Evolutionary conservation across 2,329 filamentous ascomycete genomes (phyloP).

Genomic region (Aspergillus piperis): DNA sequence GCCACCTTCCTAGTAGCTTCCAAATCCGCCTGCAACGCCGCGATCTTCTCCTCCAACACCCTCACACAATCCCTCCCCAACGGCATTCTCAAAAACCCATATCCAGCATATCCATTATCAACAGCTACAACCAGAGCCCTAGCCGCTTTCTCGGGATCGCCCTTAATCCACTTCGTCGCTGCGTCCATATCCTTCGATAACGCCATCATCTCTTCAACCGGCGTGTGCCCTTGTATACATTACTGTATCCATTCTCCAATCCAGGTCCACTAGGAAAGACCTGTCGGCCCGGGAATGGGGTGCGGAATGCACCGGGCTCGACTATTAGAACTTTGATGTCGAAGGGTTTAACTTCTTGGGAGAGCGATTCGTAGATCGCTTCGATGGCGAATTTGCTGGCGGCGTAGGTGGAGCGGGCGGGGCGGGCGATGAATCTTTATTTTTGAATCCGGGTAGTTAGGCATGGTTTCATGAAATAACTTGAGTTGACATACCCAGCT

Average conservation of each 20-base stretch:
- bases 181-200: background rate
- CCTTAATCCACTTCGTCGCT: background rate
- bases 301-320: slow-evolving; percentile 12
- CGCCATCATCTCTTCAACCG: background rate
- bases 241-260: background rate
- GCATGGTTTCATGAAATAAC: background rate
- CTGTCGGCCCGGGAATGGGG: slow-evolving; percentile 2
- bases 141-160: background rate
- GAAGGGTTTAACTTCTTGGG: slow-evolving; percentile 6
- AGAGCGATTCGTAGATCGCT: slow-evolving; percentile 12
- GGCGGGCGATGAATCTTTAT: slow-evolving; percentile 8
- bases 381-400: slow-evolving; percentile 13
- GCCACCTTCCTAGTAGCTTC: background rate
- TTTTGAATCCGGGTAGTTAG: too few species aligned
- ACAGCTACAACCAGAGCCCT: background rate
- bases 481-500: slow-evolving; percentile 5
- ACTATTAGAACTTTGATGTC: slow-evolving; percentile 9
- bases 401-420: slow-evolving; percentile 3
- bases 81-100: background rate
- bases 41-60: slow-evolving; percentile 10
- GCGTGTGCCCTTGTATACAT: background rate
- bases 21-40: slow-evolving; percentile 6
- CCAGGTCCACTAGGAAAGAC: background rate
- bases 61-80: slow-evolving; percentile 10
- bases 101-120: background rate